Conservation (phyloP, 2,329 filamentous ascomycete genomes). For the Trichoderma asperellum region DNA sequence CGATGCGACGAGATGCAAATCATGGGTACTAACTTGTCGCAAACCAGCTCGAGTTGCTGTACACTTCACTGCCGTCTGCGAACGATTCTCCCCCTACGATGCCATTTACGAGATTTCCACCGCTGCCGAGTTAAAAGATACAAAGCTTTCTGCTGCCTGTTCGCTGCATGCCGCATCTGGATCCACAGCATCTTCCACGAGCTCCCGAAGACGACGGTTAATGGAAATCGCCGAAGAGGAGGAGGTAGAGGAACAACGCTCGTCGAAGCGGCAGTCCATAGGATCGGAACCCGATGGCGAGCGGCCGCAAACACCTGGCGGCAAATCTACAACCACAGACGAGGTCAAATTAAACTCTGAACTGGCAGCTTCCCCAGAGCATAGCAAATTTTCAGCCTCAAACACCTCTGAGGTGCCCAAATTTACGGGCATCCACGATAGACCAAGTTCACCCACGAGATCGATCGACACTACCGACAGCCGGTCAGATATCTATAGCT, state of each 20-base stretch:
- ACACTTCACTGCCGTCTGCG: constrained; percentile 68
- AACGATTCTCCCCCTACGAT: constrained; percentile 82
- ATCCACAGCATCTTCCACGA: constrained; percentile 82
- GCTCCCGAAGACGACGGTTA: constrained; percentile 75
- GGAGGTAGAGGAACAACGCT: constrained; percentile 67
- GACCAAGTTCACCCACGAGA: constrained; percentile 51
- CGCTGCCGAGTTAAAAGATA: constrained; percentile 82
- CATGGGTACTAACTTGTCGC: background rate
- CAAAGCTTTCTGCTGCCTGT: constrained; percentile 83
- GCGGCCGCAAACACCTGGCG: constrained; percentile 38
- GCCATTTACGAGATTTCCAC: constrained; percentile 76
- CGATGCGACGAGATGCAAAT: background rate
- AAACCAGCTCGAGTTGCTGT: constrained; percentile 78
- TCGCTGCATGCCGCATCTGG: constrained; percentile 86
- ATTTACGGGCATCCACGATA: constrained; percentile 53
- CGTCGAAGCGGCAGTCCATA: constrained; percentile 62
- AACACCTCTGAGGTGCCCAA: constrained; percentile 55
- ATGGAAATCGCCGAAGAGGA: constrained; percentile 95
- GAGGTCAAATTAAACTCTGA: constrained; percentile 57
- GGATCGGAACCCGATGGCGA: constrained; percentile 50
- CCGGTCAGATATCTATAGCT: constrained; percentile 55
- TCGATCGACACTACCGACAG: constrained; percentile 52
- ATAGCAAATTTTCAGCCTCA: constrained; percentile 52
- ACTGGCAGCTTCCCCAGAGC: constrained; percentile 55
- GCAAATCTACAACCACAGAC: constrained; percentile 31